Evolutionary conservation across 805 yeast species (phyloP).

Genomic region (Hanseniaspora clermontiae): DNA sequence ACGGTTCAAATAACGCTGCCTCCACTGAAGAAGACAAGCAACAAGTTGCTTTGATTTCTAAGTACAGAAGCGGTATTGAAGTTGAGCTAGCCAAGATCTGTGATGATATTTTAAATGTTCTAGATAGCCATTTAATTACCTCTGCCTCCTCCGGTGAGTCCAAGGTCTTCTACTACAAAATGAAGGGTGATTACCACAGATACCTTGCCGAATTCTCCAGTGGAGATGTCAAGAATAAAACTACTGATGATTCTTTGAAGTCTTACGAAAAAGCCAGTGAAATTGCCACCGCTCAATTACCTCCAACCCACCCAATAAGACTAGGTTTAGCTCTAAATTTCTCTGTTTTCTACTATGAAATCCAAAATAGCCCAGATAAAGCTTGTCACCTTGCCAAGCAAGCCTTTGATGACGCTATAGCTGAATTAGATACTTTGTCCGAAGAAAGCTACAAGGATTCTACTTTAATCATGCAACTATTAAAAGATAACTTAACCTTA

Average conservation of each 20-base stretch:
- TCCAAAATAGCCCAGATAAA: slow-evolving; percentile 94
- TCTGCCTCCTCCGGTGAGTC: slow-evolving; percentile 95
- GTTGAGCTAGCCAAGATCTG: slow-evolving; percentile 83
- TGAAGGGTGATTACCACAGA: slow-evolving; percentile 99
- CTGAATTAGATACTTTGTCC: slow-evolving; percentile 91
- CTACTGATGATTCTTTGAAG: slow-evolving; percentile 84
- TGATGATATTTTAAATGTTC: slow-evolving; percentile 80
- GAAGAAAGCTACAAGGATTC: slow-evolving; percentile 98
- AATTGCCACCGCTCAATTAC: slow-evolving; percentile 90
- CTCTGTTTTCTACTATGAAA: slow-evolving; percentile 96
- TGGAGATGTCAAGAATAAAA: slow-evolving; percentile 80
- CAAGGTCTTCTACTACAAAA: slow-evolving; percentile 94
- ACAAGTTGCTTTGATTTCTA: slow-evolving; percentile 81
- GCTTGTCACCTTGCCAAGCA: slow-evolving; percentile 98
- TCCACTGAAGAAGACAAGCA: slow-evolving; percentile 33
- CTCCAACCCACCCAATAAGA: slow-evolving; percentile 98
- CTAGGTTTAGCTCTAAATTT: slow-evolving; percentile 95
- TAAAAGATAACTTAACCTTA: slow-evolving; percentile 94
- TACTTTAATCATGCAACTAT: slow-evolving; percentile 95
- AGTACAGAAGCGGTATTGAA: slow-evolving; percentile 90
- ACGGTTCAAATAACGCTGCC: background rate
- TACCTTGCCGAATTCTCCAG: slow-evolving; percentile 93
- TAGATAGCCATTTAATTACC: slow-evolving; percentile 81
- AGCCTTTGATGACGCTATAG: slow-evolving; percentile 98
- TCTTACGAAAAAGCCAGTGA: slow-evolving; percentile 93